These are phyloP conservation scores for Paragyromitra xinjiangensis DNA, from an alignment of 495 filamentous ascomycete genomes.

Conservation along the genomic window DNA sequence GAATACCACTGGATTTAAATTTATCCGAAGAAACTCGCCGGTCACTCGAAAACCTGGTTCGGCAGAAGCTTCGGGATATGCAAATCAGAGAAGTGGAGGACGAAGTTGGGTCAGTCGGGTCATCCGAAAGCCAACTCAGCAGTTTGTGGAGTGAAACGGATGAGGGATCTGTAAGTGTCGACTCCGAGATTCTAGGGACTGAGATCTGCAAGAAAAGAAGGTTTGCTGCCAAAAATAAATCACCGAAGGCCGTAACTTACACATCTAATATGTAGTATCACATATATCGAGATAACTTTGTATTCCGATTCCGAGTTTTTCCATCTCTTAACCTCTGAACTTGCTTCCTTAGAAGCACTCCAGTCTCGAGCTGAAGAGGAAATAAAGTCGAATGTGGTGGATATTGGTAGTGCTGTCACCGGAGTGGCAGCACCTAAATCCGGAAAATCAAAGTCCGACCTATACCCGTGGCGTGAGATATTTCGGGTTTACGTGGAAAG, in stretches of 20 bases:
- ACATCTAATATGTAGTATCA: constrained; percentile 12
- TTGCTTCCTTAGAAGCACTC: constrained; percentile 68
- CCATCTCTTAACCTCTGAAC: constrained; percentile 68
- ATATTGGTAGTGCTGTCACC: constrained; percentile 67
- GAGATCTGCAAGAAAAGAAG: constrained; percentile 37
- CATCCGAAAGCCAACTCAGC: constrained; percentile 1
- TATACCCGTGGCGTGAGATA: constrained; percentile 76
- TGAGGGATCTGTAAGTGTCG: constrained; percentile 5
- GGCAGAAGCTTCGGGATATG: constrained; percentile 39
- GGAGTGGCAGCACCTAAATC: constrained; percentile 67
- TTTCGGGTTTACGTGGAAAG: constrained; percentile 75
- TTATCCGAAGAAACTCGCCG: constrained; percentile 65
- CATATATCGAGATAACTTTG: constrained; percentile 70
- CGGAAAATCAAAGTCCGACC: constrained; percentile 65
- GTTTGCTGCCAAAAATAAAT: constrained; percentile 12
- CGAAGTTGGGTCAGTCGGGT: constrained; percentile 13
- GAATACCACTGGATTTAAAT: constrained; percentile 64
- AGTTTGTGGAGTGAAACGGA: constrained; percentile 11
- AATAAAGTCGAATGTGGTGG: constrained; percentile 65
- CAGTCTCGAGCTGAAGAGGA: constrained; percentile 67
- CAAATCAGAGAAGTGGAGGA: constrained; percentile 40
- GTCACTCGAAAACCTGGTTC: constrained; percentile 64
- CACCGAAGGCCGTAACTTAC: not conserved
- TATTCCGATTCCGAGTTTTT: constrained; percentile 75
- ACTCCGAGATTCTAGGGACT: not conserved